Evolutionary conservation across 2,329 filamentous ascomycete species (phyloP).

Genomic region (Helotiales sp.): DNA sequence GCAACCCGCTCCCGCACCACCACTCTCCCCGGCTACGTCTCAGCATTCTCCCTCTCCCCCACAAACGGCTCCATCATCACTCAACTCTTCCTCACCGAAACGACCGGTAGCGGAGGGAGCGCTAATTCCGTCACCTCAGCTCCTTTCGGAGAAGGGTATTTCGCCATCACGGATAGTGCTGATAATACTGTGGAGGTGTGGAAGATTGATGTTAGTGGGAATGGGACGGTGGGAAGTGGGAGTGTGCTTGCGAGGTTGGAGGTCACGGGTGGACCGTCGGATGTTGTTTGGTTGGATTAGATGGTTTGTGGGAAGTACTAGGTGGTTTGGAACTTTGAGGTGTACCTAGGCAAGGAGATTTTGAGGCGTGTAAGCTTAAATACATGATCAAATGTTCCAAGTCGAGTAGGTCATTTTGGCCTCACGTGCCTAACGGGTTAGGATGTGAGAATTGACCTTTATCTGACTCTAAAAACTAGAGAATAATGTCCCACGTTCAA

Average conservation of each 20-base stretch:
- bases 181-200: constrained; percentile 39
- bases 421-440: no score
- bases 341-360: no score
- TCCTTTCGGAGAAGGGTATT: constrained; percentile 35
- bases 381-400: no score
- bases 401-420: no score
- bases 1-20: constrained; percentile 26
- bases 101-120: constrained; percentile 36
- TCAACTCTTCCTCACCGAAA: constrained; percentile 36
- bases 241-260: constrained; percentile 17
- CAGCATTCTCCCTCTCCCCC: constrained; percentile 33
- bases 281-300: constrained; percentile 19
- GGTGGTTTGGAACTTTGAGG: no score
- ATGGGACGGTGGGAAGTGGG: neutral
- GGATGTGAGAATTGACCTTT: no score
- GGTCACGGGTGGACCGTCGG: constrained; percentile 13
- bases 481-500: no score
- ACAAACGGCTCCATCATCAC: constrained; percentile 30
- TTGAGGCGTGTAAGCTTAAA: no score
- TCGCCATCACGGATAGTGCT: constrained; percentile 38
- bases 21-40: constrained; percentile 36
- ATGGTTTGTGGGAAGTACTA: no score
- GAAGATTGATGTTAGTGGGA: constrained; percentile 30
- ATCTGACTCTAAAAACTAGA: no score
- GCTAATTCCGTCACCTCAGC: constrained; percentile 38